Base-by-base conservation (phyloP, 345 rosid genomes). In the Syzygium grande region DNA sequence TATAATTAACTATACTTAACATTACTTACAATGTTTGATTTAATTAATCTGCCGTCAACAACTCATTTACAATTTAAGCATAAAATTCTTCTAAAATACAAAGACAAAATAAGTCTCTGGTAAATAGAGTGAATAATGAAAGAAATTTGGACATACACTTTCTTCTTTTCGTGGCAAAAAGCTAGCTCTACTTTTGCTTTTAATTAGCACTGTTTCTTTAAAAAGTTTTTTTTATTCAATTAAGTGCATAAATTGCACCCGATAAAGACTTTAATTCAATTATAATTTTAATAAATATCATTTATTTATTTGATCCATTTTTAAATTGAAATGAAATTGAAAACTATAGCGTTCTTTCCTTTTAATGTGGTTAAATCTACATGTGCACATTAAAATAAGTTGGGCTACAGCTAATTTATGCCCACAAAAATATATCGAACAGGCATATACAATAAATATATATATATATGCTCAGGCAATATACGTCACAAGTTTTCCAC, bases 391-490 rank as follows among this genome's bases (percentile, higher is more conserved):
- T 19, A 9, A 63, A 63, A 63, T 63, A 13, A 63, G 77, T n/a
- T 2, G 34, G 73, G 17, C 73, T 61, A 13, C 4, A 13, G 19
- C 73, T 61, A n/a, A 61, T 6, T 61, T 61, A 61, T n/a, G 34
- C 68, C 15, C 17, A 27, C n/a, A 13, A 61, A 61, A 59, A 11
- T 27, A 0, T 27, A 59, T 59, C 0, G 16, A 15, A 27, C 27
- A 27, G 8, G n/a, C 30, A 59, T 59, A 5, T 59, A 11, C 65
- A 27, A 27, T 0, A 5, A 27, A 25, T 1, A 25, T 9, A 58
- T 1, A 25, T 9, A 58, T 25, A 59, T 59, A 59, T 25, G 0
- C 17, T 27, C 2, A 0, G 9, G 0, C 68, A 61, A n/a, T 14
- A n/a, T 2, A 27, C 29, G 1, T 61, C 19, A 3, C 0, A 0